Evolutionary conservation across 495 filamentous ascomycete species (phyloP), one percentile per base, ranked within the genome.

Genomic region (Talaromyces adpressus): DNA sequence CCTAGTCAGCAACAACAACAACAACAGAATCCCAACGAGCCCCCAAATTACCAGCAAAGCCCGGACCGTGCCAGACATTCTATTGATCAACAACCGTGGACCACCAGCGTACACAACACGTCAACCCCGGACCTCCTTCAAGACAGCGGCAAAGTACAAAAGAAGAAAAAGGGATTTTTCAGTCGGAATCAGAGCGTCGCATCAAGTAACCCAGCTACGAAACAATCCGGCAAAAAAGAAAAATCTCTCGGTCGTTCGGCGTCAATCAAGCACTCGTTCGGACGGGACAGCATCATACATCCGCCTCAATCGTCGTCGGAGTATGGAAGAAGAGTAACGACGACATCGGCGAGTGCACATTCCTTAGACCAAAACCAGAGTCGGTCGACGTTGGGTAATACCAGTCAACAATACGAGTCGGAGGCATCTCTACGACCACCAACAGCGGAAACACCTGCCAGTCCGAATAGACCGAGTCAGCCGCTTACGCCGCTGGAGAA

Each of bases 41-140:
- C 29, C n/a, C 57, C 70, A 58, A 67, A 65, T 52, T 34, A 62
- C 32, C 68, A 69, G 45, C 69, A 63, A 70, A 67, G 56, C 64
- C 68, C 41, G 65, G 67, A 56, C 16, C 67, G 41, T 61, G 67
- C 5, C 12, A 56, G 79, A 78, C 57, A 69, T 70, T 63, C 72
- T 75, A 36, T 66, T 75, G 45, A 70, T 20, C 45, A 49, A 74
- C 71, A 72, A 63, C 58, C 20, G 22, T 62, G 65, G 77, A 32
- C 72, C 72, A 56, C 75, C 79, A 54, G 68, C 66, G 56, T 67
- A 72, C 32, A 68, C 65, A 64, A 70, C 6, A 58, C 14, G 4
- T 32, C 56, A 14, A 32, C 56, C 22, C 51, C 20, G 51, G 51
- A 54, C 3, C 9, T 54, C 0, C 54, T 73, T 71, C 62, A 62